A percentile compares a stretch with the other conserved stretches of the same genome.
These are phyloP conservation scores for Mrakia frigida DNA, from an alignment of 768 basidiomycete genomes.

Conservation along the genomic window DNA sequence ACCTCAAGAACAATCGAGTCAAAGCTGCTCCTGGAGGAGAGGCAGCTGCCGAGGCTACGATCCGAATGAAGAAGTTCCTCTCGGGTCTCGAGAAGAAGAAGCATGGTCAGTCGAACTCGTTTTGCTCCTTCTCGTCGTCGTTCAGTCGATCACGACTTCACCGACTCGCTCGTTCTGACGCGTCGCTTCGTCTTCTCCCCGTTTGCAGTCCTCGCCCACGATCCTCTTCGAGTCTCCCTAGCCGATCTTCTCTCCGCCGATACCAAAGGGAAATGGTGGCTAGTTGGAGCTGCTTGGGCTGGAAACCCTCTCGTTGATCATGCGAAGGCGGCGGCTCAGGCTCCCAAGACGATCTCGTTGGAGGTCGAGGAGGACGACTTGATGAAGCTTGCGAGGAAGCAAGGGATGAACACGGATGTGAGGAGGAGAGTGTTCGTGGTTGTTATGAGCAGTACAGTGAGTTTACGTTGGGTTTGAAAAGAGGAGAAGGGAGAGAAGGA, in stretches of 20 bases:
- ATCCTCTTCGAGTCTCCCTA: constrained; percentile 77
- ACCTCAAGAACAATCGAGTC: constrained; percentile 85
- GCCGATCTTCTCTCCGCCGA: constrained; percentile 78
- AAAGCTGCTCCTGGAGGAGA: constrained; percentile 53
- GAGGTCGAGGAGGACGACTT: constrained; percentile 47
- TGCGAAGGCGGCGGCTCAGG: constrained; percentile 27
- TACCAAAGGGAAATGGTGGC: constrained; percentile 95
- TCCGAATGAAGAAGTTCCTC: constrained; percentile 84
- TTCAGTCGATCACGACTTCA: not conserved
- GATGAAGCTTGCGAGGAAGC: constrained; percentile 75
- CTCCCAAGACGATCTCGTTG: constrained; percentile 1
- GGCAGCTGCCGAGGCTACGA: constrained; percentile 70
- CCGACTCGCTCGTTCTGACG: not conserved
- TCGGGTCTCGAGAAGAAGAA: constrained; percentile 65
- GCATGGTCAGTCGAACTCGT: constrained; percentile 50
- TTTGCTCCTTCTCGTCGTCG: not conserved
- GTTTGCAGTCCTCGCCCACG: constrained; percentile 69
- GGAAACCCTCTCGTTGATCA: constrained; percentile 80
- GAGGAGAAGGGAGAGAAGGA: not conserved
- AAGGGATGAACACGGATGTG: constrained; percentile 99
- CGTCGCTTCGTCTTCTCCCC: not conserved
- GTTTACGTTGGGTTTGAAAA: constrained; percentile 37
- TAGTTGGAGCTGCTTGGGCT: constrained; percentile 92
- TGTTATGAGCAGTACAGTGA: constrained; percentile 89
- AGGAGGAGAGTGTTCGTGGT: constrained; percentile 85